A percentile compares a stretch with the other conserved stretches of the same genome.
Conservation (phyloP, 2,329 filamentous ascomycete genomes). For the Ophiostoma perfectum region DNA sequence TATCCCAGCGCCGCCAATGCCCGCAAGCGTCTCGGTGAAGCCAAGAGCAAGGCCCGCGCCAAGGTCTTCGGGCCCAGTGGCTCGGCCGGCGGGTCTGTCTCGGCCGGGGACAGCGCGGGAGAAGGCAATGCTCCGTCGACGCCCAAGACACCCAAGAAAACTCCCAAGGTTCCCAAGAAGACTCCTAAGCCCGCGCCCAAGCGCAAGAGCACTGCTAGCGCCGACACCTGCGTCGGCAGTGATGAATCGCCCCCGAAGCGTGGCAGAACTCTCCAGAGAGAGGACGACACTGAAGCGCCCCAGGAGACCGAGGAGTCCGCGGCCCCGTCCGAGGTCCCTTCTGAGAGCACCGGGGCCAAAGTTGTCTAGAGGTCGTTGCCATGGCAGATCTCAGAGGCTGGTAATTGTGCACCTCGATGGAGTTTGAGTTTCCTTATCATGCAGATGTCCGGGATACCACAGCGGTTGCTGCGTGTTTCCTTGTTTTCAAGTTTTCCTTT, state of each 20-base stretch:
- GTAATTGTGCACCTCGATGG: too few relatives aligned
- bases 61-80: conserved; percentile 17
- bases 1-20: conserved; percentile 24
- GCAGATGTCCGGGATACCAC: too few relatives aligned
- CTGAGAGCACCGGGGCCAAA: too few relatives aligned
- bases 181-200: neutral
- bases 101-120: neutral
- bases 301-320: neutral
- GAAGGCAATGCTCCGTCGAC: too few relatives aligned
- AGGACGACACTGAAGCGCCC: neutral
- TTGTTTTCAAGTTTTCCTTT: too few relatives aligned
- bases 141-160: conserved; percentile 2
- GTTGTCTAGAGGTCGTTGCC: too few relatives aligned
- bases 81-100: neutral
- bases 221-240: neutral
- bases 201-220: conserved; percentile 11
- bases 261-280: conserved; percentile 1
- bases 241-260: conserved; percentile 11
- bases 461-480: too few relatives aligned
- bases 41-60: conserved; percentile 42
- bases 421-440: too few relatives aligned
- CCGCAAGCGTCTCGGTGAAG: conserved; percentile 55
- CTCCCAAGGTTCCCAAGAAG: neutral
- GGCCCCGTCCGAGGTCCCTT: too few relatives aligned
- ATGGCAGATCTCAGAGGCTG: too few relatives aligned